Evolutionary conservation across 805 yeast species (phyloP), one percentile per base, ranked within the genome.

Genomic region (Danielia reshetovae): DNA sequence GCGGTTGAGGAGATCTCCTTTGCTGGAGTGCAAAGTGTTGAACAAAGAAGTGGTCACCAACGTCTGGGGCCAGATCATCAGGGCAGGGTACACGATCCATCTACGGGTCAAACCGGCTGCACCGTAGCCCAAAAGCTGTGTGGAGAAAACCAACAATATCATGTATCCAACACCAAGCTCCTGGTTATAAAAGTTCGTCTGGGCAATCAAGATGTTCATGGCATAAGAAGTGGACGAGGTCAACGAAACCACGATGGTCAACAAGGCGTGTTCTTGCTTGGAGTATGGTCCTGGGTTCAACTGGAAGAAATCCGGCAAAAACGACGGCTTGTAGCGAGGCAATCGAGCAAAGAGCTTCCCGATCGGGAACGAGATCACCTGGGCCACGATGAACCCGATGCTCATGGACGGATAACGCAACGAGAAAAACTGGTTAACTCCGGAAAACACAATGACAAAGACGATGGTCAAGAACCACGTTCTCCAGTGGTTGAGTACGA

Each of bases 71-170:
- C 49, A 45, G 24, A 42, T 36, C 25, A 42, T 42, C 16, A 28
- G 27, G 7, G 43, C 41, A 13, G 40, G 38, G 19, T 44, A 43
- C 11, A 44, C 46, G n/a, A 44, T 38, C 29, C 41, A 37, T 28
- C 52, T 46, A 25, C 57, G 52, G 24, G 56, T 44, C 18, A 57
- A 34, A 9, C 60, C 62, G 11, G 54, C 51, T 19, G 51, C 44
- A 19, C 59, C 54, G 39, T 54, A 55, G 26, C 60, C 60, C 30
- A 57, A 38, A 16, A 51, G 34, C 34, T 55, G 60, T 4, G 60
- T 55, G 16, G 58, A 49, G 42, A 58, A 56, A 24, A 55, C 51
- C 29, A 54, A 41, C 43, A 59, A 55, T 36, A 60, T 54, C 16
- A 54, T 55, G 32, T 49, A 41, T 29, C 56, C 61, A 25, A 53